phyloP scores from a whole-genome alignment of 2,329 filamentous ascomycete genomes.

The Cytospora piceicola region DNA sequence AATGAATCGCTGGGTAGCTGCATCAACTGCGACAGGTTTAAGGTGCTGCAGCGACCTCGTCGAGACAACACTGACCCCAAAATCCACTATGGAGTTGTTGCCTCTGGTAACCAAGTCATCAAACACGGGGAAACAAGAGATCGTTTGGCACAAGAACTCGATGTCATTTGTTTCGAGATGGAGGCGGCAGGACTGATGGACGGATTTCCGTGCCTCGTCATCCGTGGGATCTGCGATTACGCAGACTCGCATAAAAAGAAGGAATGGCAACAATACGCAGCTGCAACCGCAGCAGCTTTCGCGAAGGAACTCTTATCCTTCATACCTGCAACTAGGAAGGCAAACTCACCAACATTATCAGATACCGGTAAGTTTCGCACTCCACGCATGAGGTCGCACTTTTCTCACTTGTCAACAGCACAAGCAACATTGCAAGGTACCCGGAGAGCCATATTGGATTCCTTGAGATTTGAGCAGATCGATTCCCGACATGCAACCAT shows the following conservation, averaged over 20 bases:
- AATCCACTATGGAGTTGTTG: conserved; percentile 9
- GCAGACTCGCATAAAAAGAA: too few relatives aligned
- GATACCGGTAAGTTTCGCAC: background rate
- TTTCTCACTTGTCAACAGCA: background rate
- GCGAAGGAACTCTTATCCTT: too few relatives aligned
- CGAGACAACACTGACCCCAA: conserved; percentile 5
- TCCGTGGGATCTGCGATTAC: too few relatives aligned
- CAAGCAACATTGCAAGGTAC: background rate
- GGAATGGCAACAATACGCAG: too few relatives aligned
- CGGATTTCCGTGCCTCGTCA: too few relatives aligned
- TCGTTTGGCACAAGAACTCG: background rate
- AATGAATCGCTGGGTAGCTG: background rate
- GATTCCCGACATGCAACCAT: conserved; percentile 43
- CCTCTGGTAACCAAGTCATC: conserved; percentile 13
- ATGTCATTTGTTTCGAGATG: too few relatives aligned
- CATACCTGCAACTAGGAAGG: too few relatives aligned
- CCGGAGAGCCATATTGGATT: conserved; percentile 33
- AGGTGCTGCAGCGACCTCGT: background rate
- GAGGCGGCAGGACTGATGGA: too few relatives aligned
- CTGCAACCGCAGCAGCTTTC: too few relatives aligned
- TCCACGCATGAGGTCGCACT: background rate
- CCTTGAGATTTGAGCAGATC: conserved; percentile 45
- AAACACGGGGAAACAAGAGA: conserved; percentile 4
- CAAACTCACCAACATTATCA: too few relatives aligned
- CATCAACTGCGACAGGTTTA: background rate